Conservation (phyloP, 345 rosid genomes). For the Schrenkiella parvula region DNA sequence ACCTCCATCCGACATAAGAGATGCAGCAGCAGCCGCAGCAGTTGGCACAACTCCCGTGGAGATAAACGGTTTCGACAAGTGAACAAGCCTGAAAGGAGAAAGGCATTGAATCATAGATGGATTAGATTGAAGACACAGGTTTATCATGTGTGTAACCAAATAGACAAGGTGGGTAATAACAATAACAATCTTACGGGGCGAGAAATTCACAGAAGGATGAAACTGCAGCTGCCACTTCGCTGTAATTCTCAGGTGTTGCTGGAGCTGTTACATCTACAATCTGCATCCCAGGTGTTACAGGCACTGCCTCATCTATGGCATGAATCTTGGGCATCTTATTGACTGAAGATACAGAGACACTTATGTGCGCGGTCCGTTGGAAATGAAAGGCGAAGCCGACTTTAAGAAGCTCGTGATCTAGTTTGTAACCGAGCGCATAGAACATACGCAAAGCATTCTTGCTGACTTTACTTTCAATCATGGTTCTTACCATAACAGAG, state of each 20-base stretch:
- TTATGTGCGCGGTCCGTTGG: conserved; percentile 68
- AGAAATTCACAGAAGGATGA: conserved; percentile 94
- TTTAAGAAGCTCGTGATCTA: conserved; percentile 87
- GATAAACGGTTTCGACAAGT: conserved; percentile 84
- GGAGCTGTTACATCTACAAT: conserved; percentile 95
- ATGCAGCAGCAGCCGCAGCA: conserved; percentile 94
- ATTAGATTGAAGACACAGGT: background rate
- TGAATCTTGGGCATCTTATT: conserved; percentile 82
- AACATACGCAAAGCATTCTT: conserved; percentile 78
- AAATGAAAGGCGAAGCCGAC: conserved; percentile 90
- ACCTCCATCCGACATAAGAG: conserved; percentile 97
- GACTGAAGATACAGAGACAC: conserved; percentile 75
- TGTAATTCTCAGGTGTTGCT: conserved; percentile 78
- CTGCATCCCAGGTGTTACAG: conserved; percentile 96
- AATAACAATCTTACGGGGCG: conserved; percentile 64
- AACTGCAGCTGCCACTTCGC: conserved; percentile 71
- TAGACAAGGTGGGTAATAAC: background rate
- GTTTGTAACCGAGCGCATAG: conserved; percentile 79
- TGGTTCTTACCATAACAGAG: conserved; percentile 71
- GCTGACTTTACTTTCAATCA: conserved; percentile 97
- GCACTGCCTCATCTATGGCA: conserved; percentile 85
- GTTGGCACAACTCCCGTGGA: conserved; percentile 90
- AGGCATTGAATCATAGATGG: background rate
- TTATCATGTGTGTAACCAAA: background rate
- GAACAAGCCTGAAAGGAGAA: conserved; percentile 60